A percentile compares a stretch with the other conserved stretches of the same genome.
phyloP scores from a whole-genome alignment of 176 grass and related monocot genomes.

The Oryza nivara region DNA sequence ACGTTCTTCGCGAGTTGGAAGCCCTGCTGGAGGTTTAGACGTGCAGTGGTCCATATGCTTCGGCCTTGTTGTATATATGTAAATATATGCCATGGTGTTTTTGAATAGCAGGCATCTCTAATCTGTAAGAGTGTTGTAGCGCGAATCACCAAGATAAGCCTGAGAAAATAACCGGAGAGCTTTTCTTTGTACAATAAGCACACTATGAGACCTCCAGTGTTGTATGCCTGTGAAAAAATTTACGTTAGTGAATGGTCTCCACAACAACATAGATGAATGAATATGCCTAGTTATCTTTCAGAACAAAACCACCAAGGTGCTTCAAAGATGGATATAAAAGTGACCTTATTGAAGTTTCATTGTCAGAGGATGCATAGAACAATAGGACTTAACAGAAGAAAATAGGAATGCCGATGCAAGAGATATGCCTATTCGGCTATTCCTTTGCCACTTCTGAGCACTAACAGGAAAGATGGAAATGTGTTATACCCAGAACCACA shows the following conservation, averaged over 20 bases:
- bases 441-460: background rate
- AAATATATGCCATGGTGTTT: constrained; percentile 43
- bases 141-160: constrained; percentile 35
- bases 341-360: background rate
- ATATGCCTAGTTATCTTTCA: background rate
- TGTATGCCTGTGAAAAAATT: constrained; percentile 40
- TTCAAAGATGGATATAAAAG: background rate
- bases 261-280: background rate
- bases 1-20: constrained; percentile 77
- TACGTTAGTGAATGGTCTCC: constrained; percentile 27
- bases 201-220: background rate
- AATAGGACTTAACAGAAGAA: constrained; percentile 10
- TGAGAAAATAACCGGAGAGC: constrained; percentile 11
- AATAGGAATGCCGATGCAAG: background rate
- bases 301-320: background rate
- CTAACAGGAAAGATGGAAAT: background rate
- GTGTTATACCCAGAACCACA: constrained; percentile 1
- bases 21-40: constrained; percentile 58
- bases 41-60: background rate
- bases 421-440: background rate
- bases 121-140: constrained; percentile 32
- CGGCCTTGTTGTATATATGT: constrained; percentile 46
- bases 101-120: constrained; percentile 35
- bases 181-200: constrained; percentile 39
- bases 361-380: background rate